Conservation (phyloP, 2,329 filamentous ascomycete species). For the Microthyrium microscopicum region DNA sequence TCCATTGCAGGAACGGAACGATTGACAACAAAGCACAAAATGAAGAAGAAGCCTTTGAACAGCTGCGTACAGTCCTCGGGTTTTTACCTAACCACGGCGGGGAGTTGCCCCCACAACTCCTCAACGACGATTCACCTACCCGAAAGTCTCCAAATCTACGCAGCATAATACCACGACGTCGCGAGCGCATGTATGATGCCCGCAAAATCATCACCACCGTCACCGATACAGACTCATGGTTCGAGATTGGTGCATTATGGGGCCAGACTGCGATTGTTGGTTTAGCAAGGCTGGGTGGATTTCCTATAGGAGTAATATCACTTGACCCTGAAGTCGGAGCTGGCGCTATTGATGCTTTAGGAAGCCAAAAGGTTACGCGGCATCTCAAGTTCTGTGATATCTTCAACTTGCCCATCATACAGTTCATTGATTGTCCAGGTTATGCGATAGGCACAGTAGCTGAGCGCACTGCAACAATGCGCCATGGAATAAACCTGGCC, state of each 20-base stretch:
- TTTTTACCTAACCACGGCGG: slow-evolving; percentile 43
- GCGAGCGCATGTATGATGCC: slow-evolving; percentile 44
- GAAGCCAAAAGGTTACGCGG: slow-evolving; percentile 42
- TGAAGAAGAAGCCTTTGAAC: slow-evolving; percentile 45
- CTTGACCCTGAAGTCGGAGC: slow-evolving; percentile 45
- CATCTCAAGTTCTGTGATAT: slow-evolving; percentile 48
- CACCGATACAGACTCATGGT: slow-evolving; percentile 40
- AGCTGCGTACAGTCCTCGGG: slow-evolving; percentile 38
- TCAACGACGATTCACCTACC: slow-evolving; percentile 31
- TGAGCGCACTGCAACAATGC: slow-evolving; percentile 47
- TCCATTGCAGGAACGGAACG: slow-evolving; percentile 49
- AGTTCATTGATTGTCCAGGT: slow-evolving; percentile 44
- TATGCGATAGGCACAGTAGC: slow-evolving; percentile 48
- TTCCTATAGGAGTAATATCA: slow-evolving; percentile 41
- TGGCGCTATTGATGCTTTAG: slow-evolving; percentile 43
- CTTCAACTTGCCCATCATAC: slow-evolving; percentile 46
- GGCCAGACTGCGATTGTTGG: slow-evolving; percentile 45
- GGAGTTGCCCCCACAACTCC: slow-evolving; percentile 33
- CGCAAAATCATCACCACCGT: slow-evolving; percentile 39
- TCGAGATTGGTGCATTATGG: slow-evolving; percentile 48
- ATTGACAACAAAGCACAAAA: slow-evolving; percentile 47
- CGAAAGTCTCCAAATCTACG: slow-evolving; percentile 33
- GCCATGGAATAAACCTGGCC: slow-evolving; percentile 44
- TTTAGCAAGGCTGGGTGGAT: slow-evolving; percentile 39
- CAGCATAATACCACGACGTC: slow-evolving; percentile 39